Conservation (phyloP, 1,139 yeast species). For the Saccharomyces hybrid region DNA sequence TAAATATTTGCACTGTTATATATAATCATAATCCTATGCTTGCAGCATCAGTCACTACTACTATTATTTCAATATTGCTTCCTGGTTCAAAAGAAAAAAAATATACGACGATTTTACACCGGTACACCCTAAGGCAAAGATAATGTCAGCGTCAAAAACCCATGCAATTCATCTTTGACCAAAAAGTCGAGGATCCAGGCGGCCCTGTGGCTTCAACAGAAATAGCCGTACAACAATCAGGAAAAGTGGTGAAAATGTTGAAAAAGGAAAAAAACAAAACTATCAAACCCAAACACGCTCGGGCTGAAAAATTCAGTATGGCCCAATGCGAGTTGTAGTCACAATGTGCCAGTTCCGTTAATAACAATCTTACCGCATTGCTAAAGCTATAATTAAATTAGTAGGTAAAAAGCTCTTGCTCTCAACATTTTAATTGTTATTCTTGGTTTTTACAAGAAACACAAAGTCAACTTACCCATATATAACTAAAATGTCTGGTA, state of each 20-base stretch:
- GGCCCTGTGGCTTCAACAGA: not conserved
- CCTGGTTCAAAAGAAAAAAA: not conserved
- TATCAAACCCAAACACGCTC: not conserved
- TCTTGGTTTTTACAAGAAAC: not conserved
- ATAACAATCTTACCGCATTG: not conserved
- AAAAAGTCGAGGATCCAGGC: conserved; percentile 34
- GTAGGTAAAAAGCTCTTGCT: conserved; percentile 7
- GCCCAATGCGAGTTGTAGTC: not conserved
- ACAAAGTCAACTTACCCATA: not conserved
- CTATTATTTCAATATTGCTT: not conserved
- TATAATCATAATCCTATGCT: not conserved
- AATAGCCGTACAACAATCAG: not conserved
- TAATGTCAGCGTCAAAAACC: conserved; percentile 25
- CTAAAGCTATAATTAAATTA: not conserved
- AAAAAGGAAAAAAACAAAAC: not conserved
- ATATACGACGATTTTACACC: not conserved
- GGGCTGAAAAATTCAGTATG: not conserved
- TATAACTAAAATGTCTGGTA: conserved; percentile 4
- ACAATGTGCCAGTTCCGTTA: not conserved
- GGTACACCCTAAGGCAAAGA: conserved; percentile 15
- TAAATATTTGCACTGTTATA: not conserved
- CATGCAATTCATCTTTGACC: conserved; percentile 1
- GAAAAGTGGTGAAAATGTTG: not conserved
- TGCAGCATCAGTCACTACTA: not conserved
- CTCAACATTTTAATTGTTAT: not conserved